phyloP scores from a whole-genome alignment of 2,329 filamentous ascomycete species.

The Colletotrichum sp. region DNA sequence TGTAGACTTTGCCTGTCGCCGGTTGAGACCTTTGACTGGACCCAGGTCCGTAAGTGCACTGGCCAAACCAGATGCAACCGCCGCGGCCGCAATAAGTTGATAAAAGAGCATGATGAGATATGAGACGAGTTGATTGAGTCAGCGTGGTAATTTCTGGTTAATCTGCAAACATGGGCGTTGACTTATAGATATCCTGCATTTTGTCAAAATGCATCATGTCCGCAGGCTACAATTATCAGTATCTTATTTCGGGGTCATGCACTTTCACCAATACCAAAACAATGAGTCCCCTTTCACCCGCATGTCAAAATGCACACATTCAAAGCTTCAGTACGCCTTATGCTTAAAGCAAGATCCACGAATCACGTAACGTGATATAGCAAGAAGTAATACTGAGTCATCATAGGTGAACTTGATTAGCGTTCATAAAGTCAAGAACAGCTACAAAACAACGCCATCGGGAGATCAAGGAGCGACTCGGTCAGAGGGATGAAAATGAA shows the following conservation, averaged over 20 bases:
- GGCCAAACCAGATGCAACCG: not conserved
- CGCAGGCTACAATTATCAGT: not conserved
- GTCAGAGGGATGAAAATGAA: not conserved
- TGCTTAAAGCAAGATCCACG: not conserved
- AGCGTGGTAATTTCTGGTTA: not conserved
- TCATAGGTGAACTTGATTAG: fast-evolving
- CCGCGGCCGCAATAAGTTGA: not conserved
- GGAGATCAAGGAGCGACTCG: not conserved
- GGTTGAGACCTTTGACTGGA: not conserved
- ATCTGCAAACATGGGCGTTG: not conserved
- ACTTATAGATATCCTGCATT: not conserved
- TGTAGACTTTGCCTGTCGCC: not conserved
- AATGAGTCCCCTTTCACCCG: not conserved
- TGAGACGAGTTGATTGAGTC: not conserved
- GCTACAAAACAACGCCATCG: not conserved
- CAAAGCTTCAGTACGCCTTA: fast-evolving
- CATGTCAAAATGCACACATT: not conserved
- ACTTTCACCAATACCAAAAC: not conserved
- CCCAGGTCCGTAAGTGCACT: not conserved
- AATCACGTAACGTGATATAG: not conserved
- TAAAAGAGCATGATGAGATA: not conserved
- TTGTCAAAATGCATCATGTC: not conserved
- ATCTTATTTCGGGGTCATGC: fast-evolving
- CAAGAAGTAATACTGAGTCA: fast-evolving
- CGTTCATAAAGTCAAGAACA: not conserved